These are phyloP conservation scores for Podospora anserina DNA, from an alignment of 495 filamentous ascomycete genomes.

Conservation along the genomic window DNA sequence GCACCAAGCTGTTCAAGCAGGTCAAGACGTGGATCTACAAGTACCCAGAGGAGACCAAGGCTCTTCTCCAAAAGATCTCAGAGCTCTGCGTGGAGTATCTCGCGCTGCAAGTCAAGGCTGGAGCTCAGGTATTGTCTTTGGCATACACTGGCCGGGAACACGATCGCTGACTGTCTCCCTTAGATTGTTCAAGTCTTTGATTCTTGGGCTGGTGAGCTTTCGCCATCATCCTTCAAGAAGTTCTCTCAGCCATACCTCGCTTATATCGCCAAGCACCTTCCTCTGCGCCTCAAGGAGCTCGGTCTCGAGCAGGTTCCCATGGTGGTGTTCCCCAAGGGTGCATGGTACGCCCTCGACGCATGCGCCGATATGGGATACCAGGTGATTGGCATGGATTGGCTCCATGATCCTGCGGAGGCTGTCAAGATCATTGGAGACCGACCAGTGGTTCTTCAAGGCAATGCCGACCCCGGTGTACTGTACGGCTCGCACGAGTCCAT, in stretches of 20 bases:
- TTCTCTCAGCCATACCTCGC: constrained; percentile 84
- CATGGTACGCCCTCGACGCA: constrained; percentile 92
- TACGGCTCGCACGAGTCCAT: constrained; percentile 82
- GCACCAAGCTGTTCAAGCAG: constrained; percentile 87
- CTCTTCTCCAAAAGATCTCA: constrained; percentile 82
- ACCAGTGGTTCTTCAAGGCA: constrained; percentile 78
- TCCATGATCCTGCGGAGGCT: constrained; percentile 83
- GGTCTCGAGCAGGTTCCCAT: constrained; percentile 81
- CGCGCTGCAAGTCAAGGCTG: constrained; percentile 85
- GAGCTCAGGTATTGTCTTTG: constrained; percentile 60
- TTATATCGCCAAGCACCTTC: constrained; percentile 76
- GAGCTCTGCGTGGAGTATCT: constrained; percentile 92
- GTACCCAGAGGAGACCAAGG: constrained; percentile 75
- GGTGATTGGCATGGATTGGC: constrained; percentile 92
- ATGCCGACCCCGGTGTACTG: constrained; percentile 89
- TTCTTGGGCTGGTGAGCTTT: constrained; percentile 94
- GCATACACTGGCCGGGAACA: neutral
- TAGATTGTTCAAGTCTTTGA: constrained; percentile 97
- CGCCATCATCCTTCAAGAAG: constrained; percentile 72
- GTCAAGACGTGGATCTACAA: constrained; percentile 94
- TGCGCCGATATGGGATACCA: constrained; percentile 87
- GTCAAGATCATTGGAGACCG: constrained; percentile 70
- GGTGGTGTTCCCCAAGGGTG: constrained; percentile 99
- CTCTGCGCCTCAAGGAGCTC: constrained; percentile 65
- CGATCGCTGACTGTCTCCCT: neutral